phyloP scores from a whole-genome alignment of 257 asterid species.

The Eucommia ulmoides region DNA sequence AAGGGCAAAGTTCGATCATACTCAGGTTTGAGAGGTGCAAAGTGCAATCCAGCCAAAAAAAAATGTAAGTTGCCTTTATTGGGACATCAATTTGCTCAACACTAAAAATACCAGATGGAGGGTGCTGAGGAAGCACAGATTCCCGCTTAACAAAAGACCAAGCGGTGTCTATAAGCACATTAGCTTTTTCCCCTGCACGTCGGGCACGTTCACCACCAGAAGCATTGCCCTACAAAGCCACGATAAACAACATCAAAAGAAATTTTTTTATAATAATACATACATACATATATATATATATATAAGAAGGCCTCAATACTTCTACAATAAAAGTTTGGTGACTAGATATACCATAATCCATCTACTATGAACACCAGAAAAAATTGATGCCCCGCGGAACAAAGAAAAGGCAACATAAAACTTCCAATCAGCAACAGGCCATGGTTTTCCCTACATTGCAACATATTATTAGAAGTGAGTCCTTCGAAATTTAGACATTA shows the following conservation, averaged over 20 bases:
- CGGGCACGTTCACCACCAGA: constrained; percentile 95
- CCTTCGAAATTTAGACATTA: not conserved
- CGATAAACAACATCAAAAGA: constrained; percentile 8
- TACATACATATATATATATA: no score
- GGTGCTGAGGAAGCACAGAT: constrained; percentile 60
- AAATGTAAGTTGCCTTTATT: no score
- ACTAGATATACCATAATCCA: constrained; percentile 56
- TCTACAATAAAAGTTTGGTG: constrained; percentile 6
- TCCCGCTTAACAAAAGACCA: constrained; percentile 54
- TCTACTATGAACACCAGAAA: constrained; percentile 80
- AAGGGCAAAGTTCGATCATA: no score
- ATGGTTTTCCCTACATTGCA: constrained; percentile 63
- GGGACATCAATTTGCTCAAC: no score
- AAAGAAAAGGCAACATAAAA: constrained; percentile 82
- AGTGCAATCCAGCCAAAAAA: no score
- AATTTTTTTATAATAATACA: no score
- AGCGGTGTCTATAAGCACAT: constrained; percentile 46
- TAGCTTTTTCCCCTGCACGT: constrained; percentile 51
- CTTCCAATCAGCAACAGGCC: constrained; percentile 87
- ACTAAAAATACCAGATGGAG: constrained; percentile 42
- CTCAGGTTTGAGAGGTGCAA: no score
- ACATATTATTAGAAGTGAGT: constrained; percentile 11
- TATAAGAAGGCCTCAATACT: no score
- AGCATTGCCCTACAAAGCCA: constrained; percentile 75
- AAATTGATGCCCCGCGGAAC: constrained; percentile 88